phyloP scores from a whole-genome alignment of 306 rosid genomes.

The Pueraria montana region DNA sequence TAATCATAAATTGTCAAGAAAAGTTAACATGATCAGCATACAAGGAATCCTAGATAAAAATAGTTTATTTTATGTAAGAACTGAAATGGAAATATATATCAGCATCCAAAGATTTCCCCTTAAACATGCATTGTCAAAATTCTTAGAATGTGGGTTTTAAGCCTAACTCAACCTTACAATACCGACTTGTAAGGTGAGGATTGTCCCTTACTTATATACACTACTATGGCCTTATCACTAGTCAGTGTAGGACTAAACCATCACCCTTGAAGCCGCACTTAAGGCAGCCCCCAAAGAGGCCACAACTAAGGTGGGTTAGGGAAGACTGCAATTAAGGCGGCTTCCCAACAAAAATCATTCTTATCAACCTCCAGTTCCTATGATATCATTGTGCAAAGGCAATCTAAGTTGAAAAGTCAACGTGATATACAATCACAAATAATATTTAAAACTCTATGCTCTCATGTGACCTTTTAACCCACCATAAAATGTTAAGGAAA shows the following conservation, averaged over 20 bases:
- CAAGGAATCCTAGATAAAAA: conserved; percentile 24
- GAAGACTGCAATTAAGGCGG: no score
- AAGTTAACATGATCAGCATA: conserved; percentile 14
- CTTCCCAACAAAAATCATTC: neutral
- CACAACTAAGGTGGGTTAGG: no score
- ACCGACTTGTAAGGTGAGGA: no score
- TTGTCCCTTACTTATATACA: no score
- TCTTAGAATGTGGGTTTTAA: no score
- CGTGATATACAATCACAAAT: conserved; percentile 23
- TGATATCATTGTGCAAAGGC: conserved; percentile 27
- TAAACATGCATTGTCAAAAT: conserved; percentile 30
- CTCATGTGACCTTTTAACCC: neutral
- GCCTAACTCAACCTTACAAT: no score
- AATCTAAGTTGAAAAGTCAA: conserved; percentile 31
- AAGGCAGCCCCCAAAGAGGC: no score
- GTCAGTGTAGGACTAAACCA: no score
- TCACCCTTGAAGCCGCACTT: no score
- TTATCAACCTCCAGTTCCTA: conserved; percentile 9
- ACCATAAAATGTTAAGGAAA: conserved; percentile 1
- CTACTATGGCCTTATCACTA: no score
- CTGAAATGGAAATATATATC: conserved; percentile 30
- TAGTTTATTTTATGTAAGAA: conserved; percentile 27
- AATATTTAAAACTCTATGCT: conserved; percentile 30
- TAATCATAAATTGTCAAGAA: conserved; percentile 21
- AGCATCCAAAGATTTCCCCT: conserved; percentile 17